Base-by-base conservation (phyloP, 2,329 filamentous ascomycete species). In the Epichloe sylvatica region DNA sequence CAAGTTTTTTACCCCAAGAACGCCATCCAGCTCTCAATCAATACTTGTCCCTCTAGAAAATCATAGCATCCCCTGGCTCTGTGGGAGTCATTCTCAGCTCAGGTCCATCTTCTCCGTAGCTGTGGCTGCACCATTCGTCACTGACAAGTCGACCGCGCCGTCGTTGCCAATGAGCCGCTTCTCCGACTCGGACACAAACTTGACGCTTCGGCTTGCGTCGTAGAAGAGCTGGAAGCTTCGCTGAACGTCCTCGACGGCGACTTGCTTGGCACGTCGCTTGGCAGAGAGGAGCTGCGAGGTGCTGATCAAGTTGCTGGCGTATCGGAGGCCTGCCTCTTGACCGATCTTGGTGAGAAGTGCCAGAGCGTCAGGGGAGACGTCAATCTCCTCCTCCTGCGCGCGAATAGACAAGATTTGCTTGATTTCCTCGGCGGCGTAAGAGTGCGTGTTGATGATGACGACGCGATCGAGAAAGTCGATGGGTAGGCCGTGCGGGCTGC, bases 221-320 rank as follows among this genome's bases (percentile, higher is more conserved):
- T 91, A 95, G 71, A 98, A 98, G 45, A 98, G 78, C 62, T 83
- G 77, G 74, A 91, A 98, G 69, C 88, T 94, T 57, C 91, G 81
- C 72, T 95, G 85, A 12, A 98, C 90, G 62, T 98, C 92, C 50
- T 87, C 81, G 51, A 95, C 77, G 51, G 77, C 80, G 45, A 98
- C 86, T 61, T 91, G 83, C 67, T 86, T 87, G 15, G 84, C 83
- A 61, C 82, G 84, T 56, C 90, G 80, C 76, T 96, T 97, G 60
- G 86, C 81, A 54, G 81, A 81, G 46, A 97, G 77, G 42, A 98
- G 77, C 66, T 94, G 85, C 5, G 88, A 92, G 2, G 92, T 96
- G 21, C 86, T 94, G 68, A 98, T 96, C 50, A 98, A 81, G 65
- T 98, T 96, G 71, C 88, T 94, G n/a, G 90, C 91, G 64, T 98